Evolutionary conservation across 192 early-diverging fungal genomes (phyloP).

Genomic region (Pecoramyces ruminantium): DNA sequence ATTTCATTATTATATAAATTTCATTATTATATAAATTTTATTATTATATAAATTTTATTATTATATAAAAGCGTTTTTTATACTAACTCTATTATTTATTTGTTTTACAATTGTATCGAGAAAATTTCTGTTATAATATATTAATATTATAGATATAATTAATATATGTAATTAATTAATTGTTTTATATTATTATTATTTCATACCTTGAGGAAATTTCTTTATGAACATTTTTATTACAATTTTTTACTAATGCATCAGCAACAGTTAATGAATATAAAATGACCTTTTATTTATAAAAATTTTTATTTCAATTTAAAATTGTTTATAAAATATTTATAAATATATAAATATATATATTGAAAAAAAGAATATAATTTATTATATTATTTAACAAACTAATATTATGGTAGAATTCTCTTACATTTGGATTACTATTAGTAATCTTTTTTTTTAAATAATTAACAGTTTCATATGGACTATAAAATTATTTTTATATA

Average conservation of each 20-base stretch:
- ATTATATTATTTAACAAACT: too few relatives aligned
- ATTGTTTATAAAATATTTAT: too few relatives aligned
- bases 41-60: too few relatives aligned
- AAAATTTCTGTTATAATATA: neutral
- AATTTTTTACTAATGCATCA: slow-evolving; percentile 85
- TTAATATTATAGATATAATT: too few relatives aligned
- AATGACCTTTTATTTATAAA: too few relatives aligned
- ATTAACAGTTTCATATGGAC: slow-evolving; percentile 11
- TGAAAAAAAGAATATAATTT: neutral
- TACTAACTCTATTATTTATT: neutral
- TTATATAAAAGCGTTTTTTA: too few relatives aligned
- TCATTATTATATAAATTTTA: too few relatives aligned
- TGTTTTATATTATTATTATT: too few relatives aligned
- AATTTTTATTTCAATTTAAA: too few relatives aligned
- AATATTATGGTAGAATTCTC: too few relatives aligned
- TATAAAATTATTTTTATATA: slow-evolving; percentile 1
- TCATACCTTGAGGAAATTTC: slow-evolving; percentile 63
- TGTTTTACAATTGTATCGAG: neutral
- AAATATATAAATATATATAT: neutral
- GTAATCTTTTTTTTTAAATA: slow-evolving; percentile 14
- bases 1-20: too few relatives aligned
- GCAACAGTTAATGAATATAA: slow-evolving; percentile 35
- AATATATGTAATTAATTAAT: too few relatives aligned
- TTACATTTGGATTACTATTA: slow-evolving; percentile 55
- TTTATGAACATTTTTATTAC: slow-evolving; percentile 52